These are phyloP conservation scores for Pharnaceum exiguum DNA, from an alignment of 148 eudicot genomes.

Conservation along the genomic window DNA sequence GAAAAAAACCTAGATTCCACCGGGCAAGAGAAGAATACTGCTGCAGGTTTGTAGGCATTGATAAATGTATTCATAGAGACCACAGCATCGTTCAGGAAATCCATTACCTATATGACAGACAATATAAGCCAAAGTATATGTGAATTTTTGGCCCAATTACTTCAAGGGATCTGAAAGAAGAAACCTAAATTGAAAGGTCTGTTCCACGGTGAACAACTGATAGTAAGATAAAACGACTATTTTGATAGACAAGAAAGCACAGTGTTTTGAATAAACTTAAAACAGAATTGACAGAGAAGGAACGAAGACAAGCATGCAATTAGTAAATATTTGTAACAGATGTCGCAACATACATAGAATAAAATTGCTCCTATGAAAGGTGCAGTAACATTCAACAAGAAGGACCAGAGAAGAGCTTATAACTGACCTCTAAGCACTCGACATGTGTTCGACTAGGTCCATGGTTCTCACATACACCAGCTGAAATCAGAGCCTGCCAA, in stretches of 20 bases:
- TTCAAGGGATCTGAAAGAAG: too few relatives aligned
- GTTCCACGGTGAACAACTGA: too few relatives aligned
- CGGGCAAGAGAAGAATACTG: conserved; percentile 62
- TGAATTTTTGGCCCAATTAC: background rate
- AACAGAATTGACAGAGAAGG: too few relatives aligned
- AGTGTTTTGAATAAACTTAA: too few relatives aligned
- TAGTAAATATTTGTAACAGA: too few relatives aligned
- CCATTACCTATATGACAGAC: conserved; percentile 66
- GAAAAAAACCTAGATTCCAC: conserved; percentile 61
- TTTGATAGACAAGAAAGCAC: too few relatives aligned
- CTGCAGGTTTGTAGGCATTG: conserved; percentile 63
- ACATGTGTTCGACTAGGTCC: conserved; percentile 31
- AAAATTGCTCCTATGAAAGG: background rate
- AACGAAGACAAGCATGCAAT: too few relatives aligned
- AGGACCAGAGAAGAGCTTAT: background rate
- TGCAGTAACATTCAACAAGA: too few relatives aligned
- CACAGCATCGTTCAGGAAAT: conserved; percentile 86
- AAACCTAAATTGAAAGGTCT: too few relatives aligned
- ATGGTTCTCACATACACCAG: conserved; percentile 36
- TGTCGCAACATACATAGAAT: too few relatives aligned
- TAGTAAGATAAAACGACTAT: too few relatives aligned
- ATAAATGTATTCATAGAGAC: conserved; percentile 76
- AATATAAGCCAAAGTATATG: background rate
- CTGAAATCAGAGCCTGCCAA: conserved; percentile 50
- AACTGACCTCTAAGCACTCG: conserved; percentile 70